These are phyloP conservation scores for Xylaria venustula DNA, from an alignment of 495 filamentous ascomycete genomes.

Conservation along the genomic window DNA sequence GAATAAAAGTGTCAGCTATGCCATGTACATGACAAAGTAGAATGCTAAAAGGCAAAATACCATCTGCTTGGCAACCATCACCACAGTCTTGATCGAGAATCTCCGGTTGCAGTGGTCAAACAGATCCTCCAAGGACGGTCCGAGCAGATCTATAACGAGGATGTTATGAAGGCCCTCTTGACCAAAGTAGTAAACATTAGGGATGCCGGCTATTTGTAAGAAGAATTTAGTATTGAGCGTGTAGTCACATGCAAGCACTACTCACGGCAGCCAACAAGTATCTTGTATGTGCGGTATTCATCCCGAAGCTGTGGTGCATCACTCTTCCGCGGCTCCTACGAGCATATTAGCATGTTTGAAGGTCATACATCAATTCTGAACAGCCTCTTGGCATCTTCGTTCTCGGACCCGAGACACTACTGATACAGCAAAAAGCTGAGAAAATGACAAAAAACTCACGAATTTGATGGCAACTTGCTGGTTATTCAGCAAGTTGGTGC, in stretches of 20 bases:
- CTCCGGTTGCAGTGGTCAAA: constrained; percentile 97
- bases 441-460: too few relatives aligned
- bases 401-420: too few relatives aligned
- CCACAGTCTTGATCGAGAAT: constrained; percentile 95
- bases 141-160: constrained; percentile 95
- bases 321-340: constrained; percentile 94
- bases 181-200: constrained; percentile 99
- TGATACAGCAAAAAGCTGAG: too few relatives aligned
- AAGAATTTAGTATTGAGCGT: constrained; percentile 17
- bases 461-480: constrained; percentile 99
- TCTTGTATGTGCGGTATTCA: constrained; percentile 99
- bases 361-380: neutral
- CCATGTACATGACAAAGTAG: constrained; percentile 13
- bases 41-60: constrained; percentile 51
- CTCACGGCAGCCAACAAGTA: constrained; percentile 97
- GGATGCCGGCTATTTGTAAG: constrained; percentile 77
- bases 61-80: constrained; percentile 99
- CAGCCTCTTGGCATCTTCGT: too few relatives aligned
- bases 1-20: constrained; percentile 15
- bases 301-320: constrained; percentile 97
- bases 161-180: constrained; percentile 99
- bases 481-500: constrained; percentile 97
- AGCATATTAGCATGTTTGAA: constrained; percentile 4
- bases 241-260: constrained; percentile 27
- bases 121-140: constrained; percentile 93